Percentiles rank a stretch among this genome's conserved stretches.
These are phyloP conservation scores for Coleophoma crateriformis DNA, from an alignment of 2,329 filamentous ascomycete genomes.

Conservation along the genomic window DNA sequence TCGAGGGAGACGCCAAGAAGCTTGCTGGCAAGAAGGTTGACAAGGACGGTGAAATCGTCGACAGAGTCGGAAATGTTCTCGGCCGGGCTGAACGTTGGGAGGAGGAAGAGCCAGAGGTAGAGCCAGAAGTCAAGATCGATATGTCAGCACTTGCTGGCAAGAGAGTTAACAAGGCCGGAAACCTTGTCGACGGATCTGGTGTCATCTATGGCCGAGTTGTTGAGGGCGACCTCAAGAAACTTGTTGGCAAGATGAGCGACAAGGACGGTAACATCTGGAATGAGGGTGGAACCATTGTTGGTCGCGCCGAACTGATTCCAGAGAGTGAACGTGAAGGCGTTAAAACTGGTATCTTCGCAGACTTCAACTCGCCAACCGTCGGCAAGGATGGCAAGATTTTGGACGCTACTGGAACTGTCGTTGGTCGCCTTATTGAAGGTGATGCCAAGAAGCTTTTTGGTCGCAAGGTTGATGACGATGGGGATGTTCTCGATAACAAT, in stretches of 20 bases:
- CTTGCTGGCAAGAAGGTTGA: constrained; percentile 63
- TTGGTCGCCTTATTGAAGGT: constrained; percentile 66
- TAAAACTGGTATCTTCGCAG: constrained; percentile 65
- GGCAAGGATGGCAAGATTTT: constrained; percentile 65
- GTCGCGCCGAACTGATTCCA: constrained; percentile 61
- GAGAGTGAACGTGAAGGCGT: constrained; percentile 58
- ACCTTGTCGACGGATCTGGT: constrained; percentile 49
- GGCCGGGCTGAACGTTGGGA: constrained; percentile 67
- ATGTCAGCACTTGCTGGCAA: constrained; percentile 62
- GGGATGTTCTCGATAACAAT: constrained; percentile 76
- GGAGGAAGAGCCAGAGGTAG: constrained; percentile 27
- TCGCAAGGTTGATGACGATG: constrained; percentile 72
- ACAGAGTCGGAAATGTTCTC: constrained; percentile 61
- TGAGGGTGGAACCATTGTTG: constrained; percentile 66
- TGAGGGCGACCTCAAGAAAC: constrained; percentile 58
- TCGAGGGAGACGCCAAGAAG: constrained; percentile 58
- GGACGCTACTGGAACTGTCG: constrained; percentile 61
- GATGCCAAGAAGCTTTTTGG: constrained; percentile 69
- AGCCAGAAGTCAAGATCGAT: constrained; percentile 43
- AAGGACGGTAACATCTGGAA: constrained; percentile 67
- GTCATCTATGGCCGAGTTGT: constrained; percentile 59
- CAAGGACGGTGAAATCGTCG: constrained; percentile 62
- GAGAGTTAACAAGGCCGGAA: constrained; percentile 66
- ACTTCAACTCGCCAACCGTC: constrained; percentile 58
- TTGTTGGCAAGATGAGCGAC: constrained; percentile 65